Conservation (phyloP, 805 yeast genomes). For the Ascoidea tarda region DNA sequence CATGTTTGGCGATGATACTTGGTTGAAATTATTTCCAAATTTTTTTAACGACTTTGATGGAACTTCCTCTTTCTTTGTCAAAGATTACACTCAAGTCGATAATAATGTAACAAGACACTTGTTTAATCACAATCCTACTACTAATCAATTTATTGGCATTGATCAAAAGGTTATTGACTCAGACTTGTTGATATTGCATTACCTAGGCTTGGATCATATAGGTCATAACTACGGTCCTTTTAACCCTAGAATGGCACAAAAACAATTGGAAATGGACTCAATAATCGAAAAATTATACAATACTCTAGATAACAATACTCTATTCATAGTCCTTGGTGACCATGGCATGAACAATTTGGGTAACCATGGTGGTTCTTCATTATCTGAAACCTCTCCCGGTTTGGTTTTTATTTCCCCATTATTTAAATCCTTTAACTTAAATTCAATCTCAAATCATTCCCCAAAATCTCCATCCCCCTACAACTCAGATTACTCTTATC, state of each 20-base stretch:
- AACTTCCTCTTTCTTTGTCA: constrained; percentile 85
- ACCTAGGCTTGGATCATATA: constrained; percentile 89
- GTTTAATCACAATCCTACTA: constrained; percentile 33
- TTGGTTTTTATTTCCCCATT: constrained; percentile 54
- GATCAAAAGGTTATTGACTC: constrained; percentile 33
- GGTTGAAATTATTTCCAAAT: constrained; percentile 67
- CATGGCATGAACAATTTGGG: constrained; percentile 96
- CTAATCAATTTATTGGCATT: constrained; percentile 65
- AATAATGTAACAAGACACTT: constrained; percentile 84
- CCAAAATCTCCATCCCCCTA: constrained; percentile 24
- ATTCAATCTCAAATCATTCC: constrained; percentile 7
- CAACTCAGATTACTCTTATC: constrained; percentile 32
- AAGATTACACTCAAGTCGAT: constrained; percentile 92
- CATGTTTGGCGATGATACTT: constrained; percentile 96
- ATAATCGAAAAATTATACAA: constrained; percentile 41
- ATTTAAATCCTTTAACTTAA: constrained; percentile 21
- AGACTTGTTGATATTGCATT: constrained; percentile 84
- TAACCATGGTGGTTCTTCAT: constrained; percentile 92
- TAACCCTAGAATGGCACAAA: constrained; percentile 66
- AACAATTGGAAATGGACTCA: constrained; percentile 77
- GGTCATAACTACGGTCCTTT: constrained; percentile 95
- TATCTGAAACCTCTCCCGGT: constrained; percentile 86
- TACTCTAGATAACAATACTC: constrained; percentile 31
- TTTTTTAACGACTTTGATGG: constrained; percentile 63
- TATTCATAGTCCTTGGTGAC: constrained; percentile 75